phyloP scores from a whole-genome alignment of 768 basidiomycete species.

The Lepiota brunneoincarnata region DNA sequence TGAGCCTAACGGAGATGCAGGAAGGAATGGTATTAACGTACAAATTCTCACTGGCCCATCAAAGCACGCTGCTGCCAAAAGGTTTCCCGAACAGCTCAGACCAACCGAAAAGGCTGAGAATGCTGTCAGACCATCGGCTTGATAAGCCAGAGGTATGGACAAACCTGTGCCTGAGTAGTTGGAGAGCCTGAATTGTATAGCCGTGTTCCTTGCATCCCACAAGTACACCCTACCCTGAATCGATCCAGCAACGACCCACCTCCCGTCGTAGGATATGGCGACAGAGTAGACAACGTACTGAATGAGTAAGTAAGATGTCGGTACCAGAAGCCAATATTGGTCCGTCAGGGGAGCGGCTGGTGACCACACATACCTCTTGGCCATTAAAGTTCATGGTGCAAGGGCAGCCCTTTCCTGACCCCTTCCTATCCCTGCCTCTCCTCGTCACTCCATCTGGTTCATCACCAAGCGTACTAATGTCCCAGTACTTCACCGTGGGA shows the following conservation, averaged over 20 bases:
- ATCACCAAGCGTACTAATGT: constrained; percentile 71
- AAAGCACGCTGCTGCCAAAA: constrained; percentile 31
- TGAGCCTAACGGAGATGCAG: neutral
- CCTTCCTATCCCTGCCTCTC: constrained; percentile 58
- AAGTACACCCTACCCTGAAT: constrained; percentile 84
- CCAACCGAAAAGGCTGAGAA: constrained; percentile 29
- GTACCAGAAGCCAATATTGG: constrained; percentile 45
- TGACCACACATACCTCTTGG: constrained; percentile 59
- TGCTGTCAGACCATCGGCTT: neutral
- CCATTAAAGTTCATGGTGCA: constrained; percentile 80
- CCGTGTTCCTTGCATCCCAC: constrained; percentile 56
- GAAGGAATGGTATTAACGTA: constrained; percentile 12
- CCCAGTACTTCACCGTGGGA: constrained; percentile 82
- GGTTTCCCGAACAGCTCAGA: constrained; percentile 27
- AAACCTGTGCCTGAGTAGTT: constrained; percentile 26
- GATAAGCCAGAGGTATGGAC: neutral
- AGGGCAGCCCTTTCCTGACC: constrained; percentile 33
- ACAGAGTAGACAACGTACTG: constrained; percentile 48
- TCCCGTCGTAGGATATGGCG: constrained; percentile 74
- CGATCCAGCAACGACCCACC: constrained; percentile 72
- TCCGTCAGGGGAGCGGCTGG: constrained; percentile 27
- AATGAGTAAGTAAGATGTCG: constrained; percentile 29
- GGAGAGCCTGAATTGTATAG: constrained; percentile 77
- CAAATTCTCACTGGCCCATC: constrained; percentile 33
- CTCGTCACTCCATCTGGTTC: constrained; percentile 36